Conservation (phyloP, 73 alveolate species). For the Paramecium primaurelia region DNA sequence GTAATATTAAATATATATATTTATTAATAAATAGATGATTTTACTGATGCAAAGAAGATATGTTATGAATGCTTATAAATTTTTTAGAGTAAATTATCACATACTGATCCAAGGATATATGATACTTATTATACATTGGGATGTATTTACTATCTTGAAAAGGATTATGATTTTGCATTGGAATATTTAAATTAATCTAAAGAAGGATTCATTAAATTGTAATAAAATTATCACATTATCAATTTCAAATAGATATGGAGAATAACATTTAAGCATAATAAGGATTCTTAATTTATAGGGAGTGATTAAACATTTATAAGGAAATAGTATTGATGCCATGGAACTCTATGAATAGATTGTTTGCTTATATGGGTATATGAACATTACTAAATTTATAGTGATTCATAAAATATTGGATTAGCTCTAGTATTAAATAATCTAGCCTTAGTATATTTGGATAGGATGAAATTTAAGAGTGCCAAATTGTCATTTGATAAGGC, state of each 20-base stretch:
- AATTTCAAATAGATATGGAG: background rate
- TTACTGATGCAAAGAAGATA: constrained; percentile 21
- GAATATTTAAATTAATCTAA: background rate
- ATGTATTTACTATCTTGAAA: background rate
- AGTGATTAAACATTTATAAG: background rate
- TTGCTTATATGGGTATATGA: background rate
- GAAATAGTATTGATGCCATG: background rate
- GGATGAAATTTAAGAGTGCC: constrained; percentile 22
- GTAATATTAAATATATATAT: background rate
- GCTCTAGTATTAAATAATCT: background rate
- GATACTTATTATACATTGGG: constrained; percentile 13
- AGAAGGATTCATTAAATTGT: constrained; percentile 15
- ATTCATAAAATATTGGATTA: background rate
- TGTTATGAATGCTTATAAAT: constrained; percentile 4
- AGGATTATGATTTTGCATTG: background rate
- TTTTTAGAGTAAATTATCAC: background rate
- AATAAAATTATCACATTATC: background rate
- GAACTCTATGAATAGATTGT: background rate
- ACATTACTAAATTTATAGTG: background rate
- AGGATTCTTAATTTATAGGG: background rate
- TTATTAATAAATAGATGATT: background rate
- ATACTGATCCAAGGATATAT: background rate
- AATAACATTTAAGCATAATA: background rate
- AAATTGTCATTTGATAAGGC: constrained; percentile 14
- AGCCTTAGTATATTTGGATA: constrained; percentile 34